Evolutionary conservation across 2,329 filamentous ascomycete genomes (phyloP).

Genomic region (Cadophora sp.): DNA sequence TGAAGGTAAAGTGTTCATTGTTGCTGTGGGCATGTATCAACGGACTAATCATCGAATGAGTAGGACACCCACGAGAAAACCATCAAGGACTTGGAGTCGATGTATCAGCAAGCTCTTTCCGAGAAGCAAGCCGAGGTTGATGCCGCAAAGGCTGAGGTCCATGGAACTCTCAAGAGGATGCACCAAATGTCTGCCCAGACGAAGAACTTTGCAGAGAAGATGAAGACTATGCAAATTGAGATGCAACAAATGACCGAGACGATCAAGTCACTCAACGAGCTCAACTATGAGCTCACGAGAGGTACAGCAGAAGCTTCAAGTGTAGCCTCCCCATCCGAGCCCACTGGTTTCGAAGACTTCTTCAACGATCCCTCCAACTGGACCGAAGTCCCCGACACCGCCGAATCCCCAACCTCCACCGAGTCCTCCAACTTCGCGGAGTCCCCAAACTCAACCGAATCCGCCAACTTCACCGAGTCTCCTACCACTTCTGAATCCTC

Average conservation of each 20-base stretch:
- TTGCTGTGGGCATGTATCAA: background rate
- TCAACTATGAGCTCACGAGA: background rate
- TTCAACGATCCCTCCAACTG: too few relatives aligned
- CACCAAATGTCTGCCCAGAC: background rate
- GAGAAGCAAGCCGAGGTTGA: background rate
- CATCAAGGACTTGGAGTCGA: background rate
- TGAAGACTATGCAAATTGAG: constrained; percentile 4
- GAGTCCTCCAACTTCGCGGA: background rate
- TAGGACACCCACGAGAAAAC: background rate
- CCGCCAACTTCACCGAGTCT: background rate
- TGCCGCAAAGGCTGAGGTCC: background rate
- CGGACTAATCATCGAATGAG: background rate
- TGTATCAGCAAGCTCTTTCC: background rate
- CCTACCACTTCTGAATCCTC: too few relatives aligned
- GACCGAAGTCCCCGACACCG: too few relatives aligned
- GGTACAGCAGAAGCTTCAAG: background rate
- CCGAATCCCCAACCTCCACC: too few relatives aligned
- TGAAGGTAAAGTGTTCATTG: background rate
- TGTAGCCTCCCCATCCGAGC: background rate
- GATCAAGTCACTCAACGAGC: background rate
- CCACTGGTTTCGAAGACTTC: too few relatives aligned
- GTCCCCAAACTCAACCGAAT: background rate
- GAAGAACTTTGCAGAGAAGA: background rate
- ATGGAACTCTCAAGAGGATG: background rate
- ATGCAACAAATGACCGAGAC: background rate